These are phyloP conservation scores for Paxillus rubicundulus DNA, from an alignment of 768 basidiomycete genomes.

Conservation along the genomic window DNA sequence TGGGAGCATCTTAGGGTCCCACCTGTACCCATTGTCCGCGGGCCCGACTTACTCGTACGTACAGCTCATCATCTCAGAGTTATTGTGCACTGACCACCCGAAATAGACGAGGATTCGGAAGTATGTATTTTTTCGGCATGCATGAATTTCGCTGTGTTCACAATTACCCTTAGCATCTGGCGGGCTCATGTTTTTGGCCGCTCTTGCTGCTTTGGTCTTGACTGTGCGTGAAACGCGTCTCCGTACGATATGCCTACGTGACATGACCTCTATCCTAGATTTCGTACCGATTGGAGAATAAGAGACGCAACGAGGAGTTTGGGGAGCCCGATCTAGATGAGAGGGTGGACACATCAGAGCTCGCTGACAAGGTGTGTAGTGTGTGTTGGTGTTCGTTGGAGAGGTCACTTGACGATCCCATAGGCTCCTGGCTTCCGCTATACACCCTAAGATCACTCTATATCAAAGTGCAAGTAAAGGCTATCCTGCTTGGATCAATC, in stretches of 20 bases:
- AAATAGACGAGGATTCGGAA: conserved; percentile 19
- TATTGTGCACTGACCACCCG: background rate
- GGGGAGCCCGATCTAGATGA: conserved; percentile 48
- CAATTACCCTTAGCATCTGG: conserved; percentile 13
- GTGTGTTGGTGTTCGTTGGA: no score
- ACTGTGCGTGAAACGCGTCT: conserved; percentile 12
- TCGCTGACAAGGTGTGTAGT: conserved; percentile 58
- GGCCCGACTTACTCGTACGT: conserved; percentile 39
- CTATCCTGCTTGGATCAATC: background rate
- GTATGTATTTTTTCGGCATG: background rate
- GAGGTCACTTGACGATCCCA: background rate
- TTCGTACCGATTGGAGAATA: conserved; percentile 64
- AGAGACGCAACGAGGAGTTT: conserved; percentile 48
- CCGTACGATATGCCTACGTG: background rate
- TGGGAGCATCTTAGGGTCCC: conserved; percentile 41
- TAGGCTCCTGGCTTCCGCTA: conserved; percentile 67
- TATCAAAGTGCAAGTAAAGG: background rate
- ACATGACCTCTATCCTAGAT: conserved; percentile 34
- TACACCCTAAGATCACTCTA: conserved; percentile 26
- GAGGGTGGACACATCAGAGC: conserved; percentile 57
- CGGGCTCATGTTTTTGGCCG: conserved; percentile 24
- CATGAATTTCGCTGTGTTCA: background rate
- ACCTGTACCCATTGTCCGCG: conserved; percentile 41
- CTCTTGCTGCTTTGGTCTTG: conserved; percentile 16
- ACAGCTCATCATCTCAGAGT: background rate